phyloP scores from a whole-genome alignment of 768 basidiomycete species.

The Tylopilus balloui region DNA sequence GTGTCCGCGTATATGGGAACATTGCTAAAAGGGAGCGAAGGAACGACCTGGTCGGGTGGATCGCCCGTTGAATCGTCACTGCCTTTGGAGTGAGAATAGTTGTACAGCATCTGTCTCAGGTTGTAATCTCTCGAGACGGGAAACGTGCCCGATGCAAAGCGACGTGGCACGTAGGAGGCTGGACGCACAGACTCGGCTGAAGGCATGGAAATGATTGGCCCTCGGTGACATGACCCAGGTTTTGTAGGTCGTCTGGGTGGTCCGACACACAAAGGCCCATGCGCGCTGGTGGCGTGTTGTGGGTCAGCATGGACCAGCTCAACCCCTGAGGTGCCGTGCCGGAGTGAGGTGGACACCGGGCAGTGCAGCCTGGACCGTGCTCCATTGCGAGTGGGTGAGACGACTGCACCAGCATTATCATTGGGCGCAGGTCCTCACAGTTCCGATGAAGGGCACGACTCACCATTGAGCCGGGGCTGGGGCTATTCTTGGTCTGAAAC shows the following conservation, averaged over 20 bases:
- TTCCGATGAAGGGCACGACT: neutral
- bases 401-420: neutral
- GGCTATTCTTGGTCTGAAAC: slow-evolving; percentile 2
- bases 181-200: neutral
- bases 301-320: neutral
- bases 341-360: neutral
- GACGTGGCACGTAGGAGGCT: slow-evolving; percentile 16
- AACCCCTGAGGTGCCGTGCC: neutral
- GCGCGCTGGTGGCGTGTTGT: slow-evolving; percentile 7
- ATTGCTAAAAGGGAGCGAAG: slow-evolving; percentile 28
- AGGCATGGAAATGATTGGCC: slow-evolving; percentile 9
- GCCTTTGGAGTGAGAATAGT: slow-evolving; percentile 8
- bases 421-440: neutral
- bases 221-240: neutral
- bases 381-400: too few relatives aligned
- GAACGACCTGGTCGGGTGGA: slow-evolving; percentile 30
- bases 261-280: slow-evolving; percentile 5
- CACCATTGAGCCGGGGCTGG: neutral
- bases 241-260: slow-evolving; percentile 18
- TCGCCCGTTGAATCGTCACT: neutral
- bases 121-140: slow-evolving; percentile 25
- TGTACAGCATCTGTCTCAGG: slow-evolving; percentile 28
- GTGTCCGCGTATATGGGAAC: slow-evolving; percentile 36
- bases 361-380: neutral
- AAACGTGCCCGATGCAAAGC: slow-evolving; percentile 26